Conservation (phyloP, 2,329 filamentous ascomycete species). For the Scedosporium dehoogii region DNA sequence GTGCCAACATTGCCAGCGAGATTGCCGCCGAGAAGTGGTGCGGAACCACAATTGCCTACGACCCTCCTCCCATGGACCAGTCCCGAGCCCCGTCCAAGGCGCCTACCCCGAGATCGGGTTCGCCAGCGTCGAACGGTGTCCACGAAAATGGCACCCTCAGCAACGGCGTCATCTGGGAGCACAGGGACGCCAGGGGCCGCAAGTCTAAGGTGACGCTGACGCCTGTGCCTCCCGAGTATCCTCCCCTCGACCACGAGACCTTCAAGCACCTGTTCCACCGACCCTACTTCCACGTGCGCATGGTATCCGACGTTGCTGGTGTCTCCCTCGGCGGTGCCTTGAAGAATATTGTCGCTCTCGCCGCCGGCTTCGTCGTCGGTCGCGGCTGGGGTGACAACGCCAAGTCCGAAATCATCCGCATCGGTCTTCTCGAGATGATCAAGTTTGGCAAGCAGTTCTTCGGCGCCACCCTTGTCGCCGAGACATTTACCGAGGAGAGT, state of each 20-base stretch:
- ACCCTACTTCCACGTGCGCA: constrained; percentile 93
- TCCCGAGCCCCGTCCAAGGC: constrained; percentile 58
- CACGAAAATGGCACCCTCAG: constrained; percentile 30
- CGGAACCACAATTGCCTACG: constrained; percentile 94
- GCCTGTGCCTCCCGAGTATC: constrained; percentile 71
- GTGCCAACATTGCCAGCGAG: constrained; percentile 92
- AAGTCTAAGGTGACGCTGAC: constrained; percentile 60
- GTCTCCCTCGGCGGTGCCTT: constrained; percentile 89
- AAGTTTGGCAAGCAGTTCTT: constrained; percentile 94
- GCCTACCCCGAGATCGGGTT: constrained; percentile 31
- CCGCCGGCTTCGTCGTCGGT: constrained; percentile 90
- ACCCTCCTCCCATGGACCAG: constrained; percentile 72
- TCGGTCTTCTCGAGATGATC: constrained; percentile 93
- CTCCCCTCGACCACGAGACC: constrained; percentile 73
- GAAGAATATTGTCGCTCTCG: constrained; percentile 94
- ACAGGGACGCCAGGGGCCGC: constrained; percentile 60
- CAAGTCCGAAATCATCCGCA: constrained; percentile 96
- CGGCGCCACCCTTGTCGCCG: constrained; percentile 64
- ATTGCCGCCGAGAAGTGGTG: constrained; percentile 95
- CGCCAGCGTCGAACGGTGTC: constrained; percentile 37
- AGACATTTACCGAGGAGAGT: constrained; percentile 94
- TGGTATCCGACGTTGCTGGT: constrained; percentile 91
- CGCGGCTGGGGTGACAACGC: constrained; percentile 97
- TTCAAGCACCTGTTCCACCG: constrained; percentile 86
- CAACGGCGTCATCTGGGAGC: constrained; percentile 46